Conservation (phyloP, 345 rosid genomes). For the Hevea brasiliensis region DNA sequence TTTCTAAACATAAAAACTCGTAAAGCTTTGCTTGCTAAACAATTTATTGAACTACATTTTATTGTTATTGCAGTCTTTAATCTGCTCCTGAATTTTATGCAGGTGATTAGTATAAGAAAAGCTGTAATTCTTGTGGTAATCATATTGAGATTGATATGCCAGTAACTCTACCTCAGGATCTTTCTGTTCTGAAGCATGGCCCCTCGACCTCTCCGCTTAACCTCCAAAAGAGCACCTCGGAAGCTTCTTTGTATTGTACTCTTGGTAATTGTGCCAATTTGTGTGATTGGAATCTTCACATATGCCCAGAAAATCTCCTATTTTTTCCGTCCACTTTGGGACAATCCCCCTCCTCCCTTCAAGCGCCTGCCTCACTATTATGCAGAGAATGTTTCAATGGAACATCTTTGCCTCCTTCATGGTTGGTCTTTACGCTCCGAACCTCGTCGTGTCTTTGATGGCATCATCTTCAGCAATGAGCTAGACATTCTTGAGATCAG, state of each 20-base stretch:
- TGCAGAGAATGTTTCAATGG: slow-evolving; percentile 87
- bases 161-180: slow-evolving; percentile 12
- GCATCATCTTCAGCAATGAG: slow-evolving; percentile 86
- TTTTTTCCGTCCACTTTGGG: slow-evolving; percentile 87
- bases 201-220: slow-evolving; percentile 31
- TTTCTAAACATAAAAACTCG: not conserved
- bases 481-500: slow-evolving; percentile 79
- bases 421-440: slow-evolving; percentile 68
- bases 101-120: slow-evolving; percentile 25
- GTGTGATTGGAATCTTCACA: slow-evolving; percentile 46
- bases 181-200: slow-evolving; percentile 45
- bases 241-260: slow-evolving; percentile 37
- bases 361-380: slow-evolving; percentile 25
- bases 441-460: slow-evolving; percentile 72
- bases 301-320: slow-evolving; percentile 53
- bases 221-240: slow-evolving; percentile 36
- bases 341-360: slow-evolving; percentile 74
- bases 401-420: slow-evolving; percentile 78
- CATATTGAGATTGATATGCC: slow-evolving; percentile 22
- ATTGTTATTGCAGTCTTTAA: not conserved
- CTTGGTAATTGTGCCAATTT: slow-evolving; percentile 47
- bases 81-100: slow-evolving; percentile 12
- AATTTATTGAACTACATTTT: not conserved
- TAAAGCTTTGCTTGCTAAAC: not conserved
- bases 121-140: slow-evolving; percentile 7